A percentile compares a stretch with the other conserved stretches of the same genome.
These are phyloP conservation scores for Diaporthe velutina DNA, from an alignment of 2,329 filamentous ascomycete genomes.

Conservation along the genomic window DNA sequence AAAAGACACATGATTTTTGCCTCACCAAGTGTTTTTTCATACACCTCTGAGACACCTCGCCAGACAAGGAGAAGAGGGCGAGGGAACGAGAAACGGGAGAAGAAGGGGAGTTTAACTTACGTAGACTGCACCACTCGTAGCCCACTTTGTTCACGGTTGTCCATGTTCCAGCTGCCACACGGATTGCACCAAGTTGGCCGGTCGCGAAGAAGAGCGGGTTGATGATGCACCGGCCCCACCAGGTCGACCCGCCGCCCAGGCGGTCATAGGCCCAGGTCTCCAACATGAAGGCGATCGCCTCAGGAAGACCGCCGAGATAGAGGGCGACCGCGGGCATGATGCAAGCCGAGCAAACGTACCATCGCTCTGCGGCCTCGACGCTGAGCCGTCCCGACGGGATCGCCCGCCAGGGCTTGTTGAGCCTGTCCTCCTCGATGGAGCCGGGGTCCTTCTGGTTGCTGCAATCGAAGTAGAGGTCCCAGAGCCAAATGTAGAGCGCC, in stretches of 20 bases:
- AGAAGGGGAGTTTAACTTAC: neutral
- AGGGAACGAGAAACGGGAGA: neutral
- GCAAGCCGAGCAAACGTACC: conserved; percentile 35
- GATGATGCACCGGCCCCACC: conserved; percentile 17
- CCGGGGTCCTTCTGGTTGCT: conserved; percentile 35
- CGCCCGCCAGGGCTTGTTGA: conserved; percentile 40
- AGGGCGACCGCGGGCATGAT: conserved; percentile 43
- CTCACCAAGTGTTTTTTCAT: neutral
- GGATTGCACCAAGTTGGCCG: neutral
- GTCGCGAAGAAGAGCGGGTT: conserved; percentile 8
- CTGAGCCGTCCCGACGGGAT: conserved; percentile 46
- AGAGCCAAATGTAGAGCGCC: conserved; percentile 24
- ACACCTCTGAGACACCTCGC: neutral
- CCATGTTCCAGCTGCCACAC: neutral
- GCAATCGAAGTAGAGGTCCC: conserved; percentile 24
- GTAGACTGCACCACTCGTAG: neutral
- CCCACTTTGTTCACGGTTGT: conserved; percentile 35
- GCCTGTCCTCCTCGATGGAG: conserved; percentile 36
- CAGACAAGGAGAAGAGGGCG: neutral
- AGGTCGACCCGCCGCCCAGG: neutral
- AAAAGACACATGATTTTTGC: conserved; percentile 2
- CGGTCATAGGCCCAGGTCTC: conserved; percentile 56
- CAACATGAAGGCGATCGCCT: conserved; percentile 44
- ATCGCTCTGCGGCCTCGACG: conserved; percentile 41
- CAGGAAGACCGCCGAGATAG: neutral